A percentile compares a stretch with the other conserved stretches of the same genome.
Evolutionary conservation across 2,329 filamentous ascomycete species (phyloP).

Genomic region (Zasmidium cellare): DNA sequence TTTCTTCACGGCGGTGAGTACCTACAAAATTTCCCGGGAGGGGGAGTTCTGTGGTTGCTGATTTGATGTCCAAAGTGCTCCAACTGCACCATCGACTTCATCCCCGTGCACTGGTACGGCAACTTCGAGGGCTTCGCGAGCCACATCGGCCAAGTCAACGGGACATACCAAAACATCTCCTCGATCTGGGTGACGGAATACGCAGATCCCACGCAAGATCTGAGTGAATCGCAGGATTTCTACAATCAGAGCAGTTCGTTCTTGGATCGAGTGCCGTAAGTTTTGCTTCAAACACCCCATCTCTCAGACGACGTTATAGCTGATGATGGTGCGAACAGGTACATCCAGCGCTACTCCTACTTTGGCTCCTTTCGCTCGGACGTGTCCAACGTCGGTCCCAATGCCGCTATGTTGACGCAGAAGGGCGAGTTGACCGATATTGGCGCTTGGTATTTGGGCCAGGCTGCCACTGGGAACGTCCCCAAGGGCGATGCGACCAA

Average conservation of each 20-base stretch:
- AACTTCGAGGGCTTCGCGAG: constrained; percentile 68
- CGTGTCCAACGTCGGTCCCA: constrained; percentile 72
- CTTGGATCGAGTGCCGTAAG: constrained; percentile 61
- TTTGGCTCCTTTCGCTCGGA: constrained; percentile 69
- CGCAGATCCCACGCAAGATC: constrained; percentile 58
- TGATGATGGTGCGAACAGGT: constrained; percentile 33
- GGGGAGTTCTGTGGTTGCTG: background rate
- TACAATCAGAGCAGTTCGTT: constrained; percentile 67
- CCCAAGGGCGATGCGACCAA: constrained; percentile 33
- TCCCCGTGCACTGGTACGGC: constrained; percentile 59
- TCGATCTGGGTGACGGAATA: constrained; percentile 79
- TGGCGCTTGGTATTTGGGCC: constrained; percentile 74
- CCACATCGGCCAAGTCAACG: constrained; percentile 62
- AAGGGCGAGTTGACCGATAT: constrained; percentile 72
- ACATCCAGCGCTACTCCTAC: constrained; percentile 69
- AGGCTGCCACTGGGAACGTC: constrained; percentile 39
- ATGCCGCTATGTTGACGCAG: constrained; percentile 68
- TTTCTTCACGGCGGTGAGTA: constrained; percentile 56
- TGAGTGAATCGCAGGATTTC: constrained; percentile 62
- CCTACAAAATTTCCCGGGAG: background rate
- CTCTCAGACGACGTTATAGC: background rate
- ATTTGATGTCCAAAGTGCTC: background rate
- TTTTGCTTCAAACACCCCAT: background rate
- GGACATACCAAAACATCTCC: constrained; percentile 35
- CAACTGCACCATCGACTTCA: constrained; percentile 49